Evolutionary conservation across 768 basidiomycete genomes (phyloP).

Genomic region (Trametes gibbosa): DNA sequence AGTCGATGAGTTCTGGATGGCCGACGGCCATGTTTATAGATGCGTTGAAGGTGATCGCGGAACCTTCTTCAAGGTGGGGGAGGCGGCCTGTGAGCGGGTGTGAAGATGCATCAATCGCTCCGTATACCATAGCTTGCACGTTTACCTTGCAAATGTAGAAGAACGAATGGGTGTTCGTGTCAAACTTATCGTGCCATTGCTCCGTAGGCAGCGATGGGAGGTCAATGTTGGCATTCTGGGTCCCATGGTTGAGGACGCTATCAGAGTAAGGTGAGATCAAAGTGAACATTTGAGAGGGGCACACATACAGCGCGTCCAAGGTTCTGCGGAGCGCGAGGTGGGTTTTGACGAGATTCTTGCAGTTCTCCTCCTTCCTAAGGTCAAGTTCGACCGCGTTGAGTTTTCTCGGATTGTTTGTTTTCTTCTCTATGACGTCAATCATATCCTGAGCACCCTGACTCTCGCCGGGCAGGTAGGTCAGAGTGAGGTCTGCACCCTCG

Average conservation of each 20-base stretch:
- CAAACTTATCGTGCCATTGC: slow-evolving; percentile 44
- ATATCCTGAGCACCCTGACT: slow-evolving; percentile 40
- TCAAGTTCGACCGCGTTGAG: slow-evolving; percentile 39
- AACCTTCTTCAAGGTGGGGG: slow-evolving; percentile 39
- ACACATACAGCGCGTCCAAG: slow-evolving; percentile 40
- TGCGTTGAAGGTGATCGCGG: slow-evolving; percentile 43
- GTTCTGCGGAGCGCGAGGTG: slow-evolving; percentile 36
- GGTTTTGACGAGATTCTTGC: slow-evolving; percentile 37
- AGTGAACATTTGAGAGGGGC: not conserved
- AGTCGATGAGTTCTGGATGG: slow-evolving; percentile 49
- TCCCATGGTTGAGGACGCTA: slow-evolving; percentile 44
- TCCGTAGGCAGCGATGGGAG: slow-evolving; percentile 36
- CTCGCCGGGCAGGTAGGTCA: slow-evolving; percentile 34
- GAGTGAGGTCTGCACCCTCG: slow-evolving; percentile 36
- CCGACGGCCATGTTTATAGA: slow-evolving; percentile 45
- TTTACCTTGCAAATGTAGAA: slow-evolving; percentile 44
- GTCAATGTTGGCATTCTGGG: slow-evolving; percentile 39
- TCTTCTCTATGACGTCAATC: slow-evolving; percentile 36
- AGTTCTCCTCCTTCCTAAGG: slow-evolving; percentile 37
- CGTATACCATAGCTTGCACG: no score
- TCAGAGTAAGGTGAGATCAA: not conserved
- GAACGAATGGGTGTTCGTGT: slow-evolving; percentile 40
- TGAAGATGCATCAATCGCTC: no score
- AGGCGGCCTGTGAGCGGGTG: slow-evolving; percentile 34
- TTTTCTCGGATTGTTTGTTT: slow-evolving; percentile 37